Base-by-base conservation (phyloP, 2,329 filamentous ascomycete species). In the Teratosphaeria viscida region DNA sequence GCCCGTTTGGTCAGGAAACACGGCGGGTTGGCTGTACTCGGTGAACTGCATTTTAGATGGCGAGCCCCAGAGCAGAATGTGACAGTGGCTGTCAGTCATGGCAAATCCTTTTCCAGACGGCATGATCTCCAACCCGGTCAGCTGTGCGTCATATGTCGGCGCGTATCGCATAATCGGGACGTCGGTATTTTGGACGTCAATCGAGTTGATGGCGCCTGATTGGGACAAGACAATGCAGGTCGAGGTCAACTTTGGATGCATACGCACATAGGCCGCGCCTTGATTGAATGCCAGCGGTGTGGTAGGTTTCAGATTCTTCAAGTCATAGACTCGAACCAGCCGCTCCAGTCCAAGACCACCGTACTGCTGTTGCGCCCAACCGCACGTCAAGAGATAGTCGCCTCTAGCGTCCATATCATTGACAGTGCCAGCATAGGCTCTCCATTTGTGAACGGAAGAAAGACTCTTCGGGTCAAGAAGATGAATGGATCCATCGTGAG, bases 401-500 rank as follows among this genome's bases (percentile, higher is more conserved):
- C 94, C 90, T 70, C 94, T 89, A 8, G 92, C 90, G 76, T 99
- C 94, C 89, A 99, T 96, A 72, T 97, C 92, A 73, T 90, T 96
- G 71, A 99, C 89, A 57, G 86, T 84, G 8, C 90, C 89, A 1
- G 87, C 87, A 71, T 99, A 94, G 0, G 92, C 91, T 71, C 90
- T 90, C 89, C 94, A 99, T 11, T 84, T 85, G 72, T 92, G 95
- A 66, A 94, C 79, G 5, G 96, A 81, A 52, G 84, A 82, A 69
- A 95, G 89, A 59, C 82, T 89, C 58, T 84, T 79, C 1, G 92
- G 84, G 70, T 96, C 92, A 26, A 99, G 80, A 34, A 96, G 86
- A 73, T 97, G 87, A 55, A 99, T 87, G 19, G 84, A 83, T 52
- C 94, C 94, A 53, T 80, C 86, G 63, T 86, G 85, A 0, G 92